Base-by-base conservation (phyloP, 345 rosid genomes). In the Eucalyptus viminalis region DNA sequence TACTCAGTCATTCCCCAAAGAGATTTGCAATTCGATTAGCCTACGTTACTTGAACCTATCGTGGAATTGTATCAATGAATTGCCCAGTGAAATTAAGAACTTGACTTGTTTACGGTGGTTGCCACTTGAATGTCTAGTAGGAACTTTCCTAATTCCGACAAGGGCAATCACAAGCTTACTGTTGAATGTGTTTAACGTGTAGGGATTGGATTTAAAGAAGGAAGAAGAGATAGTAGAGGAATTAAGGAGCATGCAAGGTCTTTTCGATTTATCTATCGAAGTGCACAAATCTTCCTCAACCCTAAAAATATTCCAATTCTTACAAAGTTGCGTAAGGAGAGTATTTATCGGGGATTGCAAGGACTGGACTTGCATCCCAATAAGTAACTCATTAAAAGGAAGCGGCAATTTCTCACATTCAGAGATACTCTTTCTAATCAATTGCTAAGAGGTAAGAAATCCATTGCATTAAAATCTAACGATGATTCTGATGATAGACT, bases 261-360 rank as follows among this genome's bases (percentile, higher is more conserved):
- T 67, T 37, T 15, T 21, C 12, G 22, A 34, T 24, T 72, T 9
- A 19, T 72, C 25, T 17, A 72, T 72, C 3, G 4, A 5, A 1
- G 44, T 34, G 44, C 3, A 5, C 81, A 8, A 37, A 12, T 10
- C 25, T 17, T 72, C 8, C 45, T 72, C 45, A 5, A 3, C 13
- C 7, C 24, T 9, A 14, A 16, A 37, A 72, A 37, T 19, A 72
- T 72, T 37, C 1, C 25, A 72, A 11, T 16, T 7, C 43, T 9
- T 69, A 16, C 13, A 16, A 21, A 69, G 4, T 16, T 16, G 24
- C 12, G 3, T 69, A 16, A 31, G 7, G 80, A 69, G 80, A 34
- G 43, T 17, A 9, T 14, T 3, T 3, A 31, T 69, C 7, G 0
- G 2, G 11, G 3, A 5, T 34, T 9, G 24, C 44, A 3, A 5